Conservation (phyloP, 495 filamentous ascomycete genomes). For the Tuber melanosporum region DNA sequence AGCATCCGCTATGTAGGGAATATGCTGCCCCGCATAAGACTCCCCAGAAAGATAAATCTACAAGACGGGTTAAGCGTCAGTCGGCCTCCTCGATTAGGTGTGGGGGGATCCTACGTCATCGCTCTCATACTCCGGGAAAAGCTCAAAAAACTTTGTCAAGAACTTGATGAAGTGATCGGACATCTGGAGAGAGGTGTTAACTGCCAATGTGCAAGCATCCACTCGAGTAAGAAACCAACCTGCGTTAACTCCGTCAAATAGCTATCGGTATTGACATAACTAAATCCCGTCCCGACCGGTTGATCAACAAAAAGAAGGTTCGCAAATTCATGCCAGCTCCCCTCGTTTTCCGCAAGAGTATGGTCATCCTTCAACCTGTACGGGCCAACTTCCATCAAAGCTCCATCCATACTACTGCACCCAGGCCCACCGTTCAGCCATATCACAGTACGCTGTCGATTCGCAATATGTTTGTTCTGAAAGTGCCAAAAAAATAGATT, state of each 20-base stretch:
- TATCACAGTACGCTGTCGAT: constrained; percentile 83
- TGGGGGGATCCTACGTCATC: constrained; percentile 68
- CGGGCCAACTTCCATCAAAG: constrained; percentile 94
- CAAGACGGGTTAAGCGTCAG: constrained; percentile 38
- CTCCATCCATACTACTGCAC: constrained; percentile 94
- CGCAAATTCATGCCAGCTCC: constrained; percentile 95
- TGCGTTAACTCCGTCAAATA: constrained; percentile 77
- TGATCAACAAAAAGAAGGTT: constrained; percentile 95
- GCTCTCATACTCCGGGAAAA: constrained; percentile 87
- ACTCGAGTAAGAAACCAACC: constrained; percentile 14
- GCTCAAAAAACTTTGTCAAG: constrained; percentile 75
- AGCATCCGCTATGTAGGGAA: constrained; percentile 85
- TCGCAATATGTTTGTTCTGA: constrained; percentile 89
- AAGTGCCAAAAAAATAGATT: constrained; percentile 99
- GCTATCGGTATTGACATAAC: constrained; percentile 81
- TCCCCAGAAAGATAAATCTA: constrained; percentile 92
- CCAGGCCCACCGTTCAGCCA: constrained; percentile 97
- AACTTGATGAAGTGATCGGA: constrained; percentile 79
- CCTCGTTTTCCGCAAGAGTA: constrained; percentile 72
- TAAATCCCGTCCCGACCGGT: constrained; percentile 92
- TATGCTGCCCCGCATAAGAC: constrained; percentile 95
- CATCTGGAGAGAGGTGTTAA: constrained; percentile 50
- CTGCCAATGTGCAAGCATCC: not conserved
- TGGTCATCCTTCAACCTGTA: constrained; percentile 76
- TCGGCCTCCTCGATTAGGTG: constrained; percentile 12